Base-by-base conservation (phyloP, 441 rosid genomes). In the Corymbia calophylla region DNA sequence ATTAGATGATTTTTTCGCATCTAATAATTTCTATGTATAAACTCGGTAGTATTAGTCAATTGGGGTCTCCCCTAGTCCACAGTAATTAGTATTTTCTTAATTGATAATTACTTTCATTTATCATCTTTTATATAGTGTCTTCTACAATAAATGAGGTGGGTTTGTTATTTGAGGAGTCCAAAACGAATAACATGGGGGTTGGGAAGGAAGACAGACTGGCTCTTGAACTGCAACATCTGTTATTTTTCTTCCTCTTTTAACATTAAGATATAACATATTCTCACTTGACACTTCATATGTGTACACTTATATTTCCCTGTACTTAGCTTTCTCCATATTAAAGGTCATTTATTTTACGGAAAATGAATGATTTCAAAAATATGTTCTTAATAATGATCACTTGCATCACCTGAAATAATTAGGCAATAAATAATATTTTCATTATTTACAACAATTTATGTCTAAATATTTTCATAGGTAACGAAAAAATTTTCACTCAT, bases 121-220 rank as follows among this genome's bases (percentile, higher is more conserved):
- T 62, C 32, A 7, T 29, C 70, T 29, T 62, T 29, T 13, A 29
- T 29, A 62, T 62, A 0, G 4, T 62, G 5, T 62, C 14, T 62
- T 62, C 9, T 29, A 6, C 32, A 0, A 62, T 62, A 62, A 62
- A 6, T 62, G 70, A 62, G 70, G 70, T 62, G 32, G 18, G 32
- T 29, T 29, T 14, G 32, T 13, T 6, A 62, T 62, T 29, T 62
- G 70, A 62, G 70, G 70, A 62, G 32, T 4, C 32, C 68, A 62
- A 29, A 0, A 27, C 4, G 32, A 0, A 0, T 12, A 3, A 62
- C 16, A 13, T 62, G 1, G 17, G 6, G 4, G 31, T 29, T 11
- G 2, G 32, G 8, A 5, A 35, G 39, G 14, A 62, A 62, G 68
- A 62, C 17, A 29, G 25, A 62, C 13, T 12, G 68, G 68, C 68